Conservation (phyloP, 352 stramenopile genomes). For the Phytopythium chamaehyphon region DNA sequence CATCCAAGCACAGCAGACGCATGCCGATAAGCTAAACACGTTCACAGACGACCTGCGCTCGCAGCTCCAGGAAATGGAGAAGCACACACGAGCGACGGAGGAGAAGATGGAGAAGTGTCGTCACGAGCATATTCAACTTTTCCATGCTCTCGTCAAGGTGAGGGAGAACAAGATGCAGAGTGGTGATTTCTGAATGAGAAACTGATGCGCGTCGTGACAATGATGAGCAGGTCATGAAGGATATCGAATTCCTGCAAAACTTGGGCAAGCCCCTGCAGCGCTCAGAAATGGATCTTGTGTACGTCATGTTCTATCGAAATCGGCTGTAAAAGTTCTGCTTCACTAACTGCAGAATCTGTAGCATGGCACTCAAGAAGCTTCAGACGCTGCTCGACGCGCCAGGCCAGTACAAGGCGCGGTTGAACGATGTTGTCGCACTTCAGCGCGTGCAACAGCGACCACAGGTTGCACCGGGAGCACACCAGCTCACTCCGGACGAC, state of each 20-base stretch:
- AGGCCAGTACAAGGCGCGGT: slow-evolving; percentile 84
- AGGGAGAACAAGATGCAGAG: background rate
- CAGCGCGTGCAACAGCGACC: slow-evolving; percentile 64
- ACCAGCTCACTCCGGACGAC: slow-evolving; percentile 70
- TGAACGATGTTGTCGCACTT: slow-evolving; percentile 74
- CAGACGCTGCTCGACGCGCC: slow-evolving; percentile 73
- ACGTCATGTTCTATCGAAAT: slow-evolving; percentile 27
- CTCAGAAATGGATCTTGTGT: slow-evolving; percentile 77
- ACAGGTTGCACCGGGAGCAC: slow-evolving; percentile 19
- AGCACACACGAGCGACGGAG: slow-evolving; percentile 68
- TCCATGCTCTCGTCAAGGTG: slow-evolving; percentile 78
- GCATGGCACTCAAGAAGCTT: slow-evolving; percentile 80
- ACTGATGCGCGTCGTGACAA: background rate
- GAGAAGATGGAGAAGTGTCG: slow-evolving; percentile 85
- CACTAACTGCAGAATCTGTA: too few species aligned
- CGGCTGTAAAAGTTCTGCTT: too few species aligned
- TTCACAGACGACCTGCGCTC: slow-evolving; percentile 71
- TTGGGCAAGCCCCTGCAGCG: slow-evolving; percentile 79
- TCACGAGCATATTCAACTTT: slow-evolving; percentile 80
- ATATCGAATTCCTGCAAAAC: slow-evolving; percentile 85
- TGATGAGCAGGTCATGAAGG: slow-evolving; percentile 64
- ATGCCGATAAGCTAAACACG: slow-evolving; percentile 78
- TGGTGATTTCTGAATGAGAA: background rate
- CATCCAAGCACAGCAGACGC: too few species aligned
- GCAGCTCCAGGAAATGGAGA: slow-evolving; percentile 82